A percentile compares a stretch with the other conserved stretches of the same genome.
Evolutionary conservation across 164 flowering plant genomes (phyloP).

Genomic region (Cinnamomum chago): DNA sequence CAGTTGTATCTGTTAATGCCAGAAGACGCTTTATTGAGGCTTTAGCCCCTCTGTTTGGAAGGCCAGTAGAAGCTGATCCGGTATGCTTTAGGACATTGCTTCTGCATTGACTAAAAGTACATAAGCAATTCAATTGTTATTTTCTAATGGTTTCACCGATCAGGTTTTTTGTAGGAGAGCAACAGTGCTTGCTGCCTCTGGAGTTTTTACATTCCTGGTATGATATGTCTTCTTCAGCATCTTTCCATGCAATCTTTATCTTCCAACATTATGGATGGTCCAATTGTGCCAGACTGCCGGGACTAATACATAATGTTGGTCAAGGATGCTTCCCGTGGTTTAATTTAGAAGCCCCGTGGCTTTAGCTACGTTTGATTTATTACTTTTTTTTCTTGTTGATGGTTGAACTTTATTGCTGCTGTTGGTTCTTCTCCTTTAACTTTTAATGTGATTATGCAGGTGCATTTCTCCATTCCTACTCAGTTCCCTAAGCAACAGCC

Average conservation of each 20-base stretch:
- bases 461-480: constrained; percentile 51
- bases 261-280: not conserved
- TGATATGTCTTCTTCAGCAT: not conserved
- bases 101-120: not conserved
- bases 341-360: not conserved
- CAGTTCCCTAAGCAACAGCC: constrained; percentile 94
- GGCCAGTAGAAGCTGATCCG: constrained; percentile 87
- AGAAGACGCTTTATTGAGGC: constrained; percentile 79
- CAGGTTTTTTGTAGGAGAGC: constrained; percentile 87
- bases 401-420: not conserved
- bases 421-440: not conserved
- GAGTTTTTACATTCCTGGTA: constrained; percentile 80
- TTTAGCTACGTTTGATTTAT: not conserved
- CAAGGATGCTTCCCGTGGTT: not conserved
- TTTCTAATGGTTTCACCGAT: constrained; percentile 16
- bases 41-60: constrained; percentile 64
- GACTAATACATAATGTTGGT: not conserved
- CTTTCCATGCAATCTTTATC: not conserved
- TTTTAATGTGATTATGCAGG: constrained; percentile 33
- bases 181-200: constrained; percentile 54
- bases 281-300: not conserved
- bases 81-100: constrained; percentile 30
- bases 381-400: not conserved
- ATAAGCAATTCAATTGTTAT: constrained; percentile 1
- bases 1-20: constrained; percentile 57